Evolutionary conservation across 306 rosid genomes (phyloP).

Genomic region (Castanea crenata): DNA sequence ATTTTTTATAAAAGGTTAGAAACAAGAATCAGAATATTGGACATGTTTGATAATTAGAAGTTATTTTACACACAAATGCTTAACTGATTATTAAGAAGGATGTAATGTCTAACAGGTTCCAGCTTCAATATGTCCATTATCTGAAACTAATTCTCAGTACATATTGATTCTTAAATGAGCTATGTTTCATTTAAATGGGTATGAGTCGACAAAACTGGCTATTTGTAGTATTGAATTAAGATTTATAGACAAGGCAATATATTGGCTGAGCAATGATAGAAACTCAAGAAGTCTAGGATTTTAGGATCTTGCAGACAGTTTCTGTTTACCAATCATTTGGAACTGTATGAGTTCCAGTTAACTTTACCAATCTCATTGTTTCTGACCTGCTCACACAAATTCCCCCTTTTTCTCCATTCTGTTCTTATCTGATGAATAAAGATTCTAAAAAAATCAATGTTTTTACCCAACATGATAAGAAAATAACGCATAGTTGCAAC

Average conservation of each 20-base stretch:
- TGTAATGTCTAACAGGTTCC: background rate
- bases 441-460: background rate
- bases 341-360: background rate
- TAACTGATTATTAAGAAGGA: background rate
- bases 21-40: background rate
- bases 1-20: background rate
- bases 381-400: background rate
- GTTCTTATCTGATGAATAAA: background rate
- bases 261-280: constrained; percentile 5
- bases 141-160: background rate
- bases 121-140: background rate
- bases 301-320: constrained; percentile 8
- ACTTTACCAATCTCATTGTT: background rate
- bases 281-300: constrained; percentile 3
- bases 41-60: background rate
- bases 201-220: background rate
- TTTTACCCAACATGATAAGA: background rate
- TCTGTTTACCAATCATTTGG: background rate
- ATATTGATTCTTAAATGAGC: background rate
- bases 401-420: background rate
- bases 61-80: background rate
- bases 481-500: background rate
- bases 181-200: background rate
- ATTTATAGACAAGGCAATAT: background rate
- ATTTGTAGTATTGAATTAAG: background rate